Evolutionary conservation across 257 asterid genomes (phyloP), one percentile per base, ranked within the genome.

Genomic region (Penstemon davidsonii): DNA sequence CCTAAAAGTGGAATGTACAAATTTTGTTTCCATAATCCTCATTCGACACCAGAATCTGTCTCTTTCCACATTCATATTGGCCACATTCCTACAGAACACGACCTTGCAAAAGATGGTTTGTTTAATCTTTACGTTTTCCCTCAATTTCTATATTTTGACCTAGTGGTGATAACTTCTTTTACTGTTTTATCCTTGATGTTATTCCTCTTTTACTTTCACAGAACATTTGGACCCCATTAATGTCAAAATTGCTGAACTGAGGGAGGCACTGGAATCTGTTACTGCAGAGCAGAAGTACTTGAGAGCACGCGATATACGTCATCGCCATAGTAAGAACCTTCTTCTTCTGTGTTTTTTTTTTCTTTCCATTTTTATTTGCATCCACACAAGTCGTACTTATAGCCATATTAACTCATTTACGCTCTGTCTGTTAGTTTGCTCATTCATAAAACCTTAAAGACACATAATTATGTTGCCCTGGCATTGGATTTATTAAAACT

Each of bases 71-170:
- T 92, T 51, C 98, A 90, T 40, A 78, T 80, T 2, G 98, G 98
- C 64, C 97, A 88, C 75, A 86, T 92, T 57, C 97, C 98, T 41
- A 74, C 60, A 19, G 76, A 87, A 52, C 90, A 88, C 37, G 82
- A 90, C 84, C 87, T 92, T 15, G 97, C 92, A 37, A 90, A 88
- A 69, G 92, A 92, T 80, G 98, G 98, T 92, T 76, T 3, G 96
- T 81, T 56, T 39, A 33, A 41, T 66, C 46, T 64, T 63, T 49
- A 57, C 2, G 36, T 47, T 60, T 60, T 38, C 12, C 58, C 67
- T 62, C 13, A 44, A 43, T 56, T 68, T 7, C 4, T 6, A 11
- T 0, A 43, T 40, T 47, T 61, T 25, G 6, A 7, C 5, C 46
- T 12, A n/a, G 0, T 38, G 36, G 49, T 55, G 36, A 47, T 62